A percentile compares a stretch with the other conserved stretches of the same genome.
phyloP scores from a whole-genome alignment of 441 rosid species.

The Populus hybrid region DNA sequence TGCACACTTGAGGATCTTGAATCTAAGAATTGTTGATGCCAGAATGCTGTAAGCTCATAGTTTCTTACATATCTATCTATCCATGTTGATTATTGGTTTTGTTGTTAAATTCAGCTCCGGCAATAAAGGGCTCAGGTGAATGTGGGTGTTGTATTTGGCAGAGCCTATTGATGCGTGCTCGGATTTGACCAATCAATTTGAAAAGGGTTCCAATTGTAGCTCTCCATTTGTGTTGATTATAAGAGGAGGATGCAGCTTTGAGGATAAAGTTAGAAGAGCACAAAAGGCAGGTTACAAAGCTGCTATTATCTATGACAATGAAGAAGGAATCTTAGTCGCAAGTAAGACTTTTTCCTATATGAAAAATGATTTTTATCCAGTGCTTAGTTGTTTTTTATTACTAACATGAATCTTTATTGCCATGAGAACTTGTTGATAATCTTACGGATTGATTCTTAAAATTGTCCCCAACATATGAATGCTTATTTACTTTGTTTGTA shows the following conservation, averaged over 20 bases:
- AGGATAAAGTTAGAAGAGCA: conserved; percentile 71
- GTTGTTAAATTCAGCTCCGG: conserved; percentile 48
- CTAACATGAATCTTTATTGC: background rate
- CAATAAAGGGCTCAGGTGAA: conserved; percentile 57
- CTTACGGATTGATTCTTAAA: background rate
- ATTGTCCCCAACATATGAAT: background rate
- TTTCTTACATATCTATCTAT: background rate
- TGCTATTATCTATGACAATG: conserved; percentile 69
- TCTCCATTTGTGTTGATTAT: conserved; percentile 58
- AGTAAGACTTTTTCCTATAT: conserved; percentile 44
- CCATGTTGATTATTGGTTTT: conserved; percentile 8
- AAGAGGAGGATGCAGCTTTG: conserved; percentile 86
- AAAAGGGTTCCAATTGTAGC: conserved; percentile 27
- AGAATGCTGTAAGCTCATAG: background rate
- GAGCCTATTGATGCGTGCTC: conserved; percentile 86
- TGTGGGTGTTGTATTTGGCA: conserved; percentile 50
- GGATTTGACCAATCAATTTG: conserved; percentile 44
- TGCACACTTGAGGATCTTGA: background rate
- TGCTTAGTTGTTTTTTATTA: background rate
- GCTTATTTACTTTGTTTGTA: background rate
- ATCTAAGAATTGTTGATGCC: background rate
- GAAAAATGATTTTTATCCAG: background rate
- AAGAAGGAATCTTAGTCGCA: conserved; percentile 63
- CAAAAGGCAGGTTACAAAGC: conserved; percentile 79
- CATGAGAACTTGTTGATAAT: background rate